Evolutionary conservation across 768 basidiomycete species (phyloP), one percentile per base, ranked within the genome.

Genomic region (Hygrophoropsis aurantiaca): DNA sequence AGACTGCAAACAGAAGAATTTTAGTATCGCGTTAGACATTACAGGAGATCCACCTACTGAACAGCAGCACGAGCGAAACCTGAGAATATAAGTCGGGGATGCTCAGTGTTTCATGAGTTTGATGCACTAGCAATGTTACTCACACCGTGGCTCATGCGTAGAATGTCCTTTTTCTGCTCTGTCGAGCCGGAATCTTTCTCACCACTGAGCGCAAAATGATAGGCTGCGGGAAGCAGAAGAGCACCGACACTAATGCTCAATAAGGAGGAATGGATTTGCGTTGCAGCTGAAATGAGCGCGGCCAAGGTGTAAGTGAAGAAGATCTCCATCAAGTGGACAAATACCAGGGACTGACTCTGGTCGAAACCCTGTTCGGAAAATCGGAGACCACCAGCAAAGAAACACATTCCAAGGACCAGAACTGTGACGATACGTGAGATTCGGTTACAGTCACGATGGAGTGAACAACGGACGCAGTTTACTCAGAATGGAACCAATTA

Each of bases 341-440:
- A 20, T 9, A 9, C 15, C 10, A 42, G 10, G 15, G 10, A 72
- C 86, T 59, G 53, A 88, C 88, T 83, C 33, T 77, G 67, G 40
- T 84, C 82, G 57, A 90, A 88, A 1, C 84, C 88, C 67, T 91
- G 90, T 55, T 90, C 85, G 16, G 84, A 85, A 58, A 81, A 91
- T 55, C 79, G 79, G 42, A 82, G 68, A 16, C 90, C 90, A 46
- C 89, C 90, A 18, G 86, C 88, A 55, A 92, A 91, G 69, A 92
- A 92, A 58, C 90, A 91, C 90, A 93, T 90, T 40, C 90, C 90
- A 24, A 92, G 74, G 15, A 93, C 83, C 41, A 94, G 75, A 26
- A 91, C 85, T 87, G 41, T 13, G 18, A 13, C 13, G 42, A 42
- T 34, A 19, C 21, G 27, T 30, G 25, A 58, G 48, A 11, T 11